Evolutionary conservation across 768 basidiomycete genomes (phyloP).

Genomic region (Russula sp.): DNA sequence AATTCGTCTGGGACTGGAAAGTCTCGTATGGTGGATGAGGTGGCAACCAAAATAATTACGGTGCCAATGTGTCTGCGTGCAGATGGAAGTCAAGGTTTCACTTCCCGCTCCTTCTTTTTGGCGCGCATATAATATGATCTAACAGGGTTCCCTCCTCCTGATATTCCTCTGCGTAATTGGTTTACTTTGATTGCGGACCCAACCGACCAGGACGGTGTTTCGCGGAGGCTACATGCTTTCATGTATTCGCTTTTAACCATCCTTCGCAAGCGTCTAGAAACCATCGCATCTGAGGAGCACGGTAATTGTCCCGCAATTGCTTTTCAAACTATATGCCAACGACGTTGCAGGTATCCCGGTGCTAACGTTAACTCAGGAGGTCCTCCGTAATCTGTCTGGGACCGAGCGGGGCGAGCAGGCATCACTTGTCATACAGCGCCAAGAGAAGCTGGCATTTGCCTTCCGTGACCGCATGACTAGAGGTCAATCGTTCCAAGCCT

Average conservation of each 20-base stretch:
- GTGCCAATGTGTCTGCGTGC: conserved; percentile 5
- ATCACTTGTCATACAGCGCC: not conserved
- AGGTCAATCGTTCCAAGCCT: not conserved
- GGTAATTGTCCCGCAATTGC: not conserved
- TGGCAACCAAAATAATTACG: not conserved
- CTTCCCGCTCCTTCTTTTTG: not conserved
- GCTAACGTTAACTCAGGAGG: not conserved
- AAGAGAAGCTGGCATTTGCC: not conserved
- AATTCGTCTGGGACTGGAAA: conserved; percentile 6
- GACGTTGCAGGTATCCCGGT: not conserved
- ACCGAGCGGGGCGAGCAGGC: too few species aligned
- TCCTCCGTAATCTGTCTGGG: too few species aligned
- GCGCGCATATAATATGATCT: not conserved
- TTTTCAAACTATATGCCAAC: not conserved
- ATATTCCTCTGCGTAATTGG: not conserved
- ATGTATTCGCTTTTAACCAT: not conserved
- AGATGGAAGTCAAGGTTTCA: not conserved
- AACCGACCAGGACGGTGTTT: too few species aligned
- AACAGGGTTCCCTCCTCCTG: not conserved
- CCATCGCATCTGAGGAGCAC: not conserved
- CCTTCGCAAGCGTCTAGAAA: not conserved
- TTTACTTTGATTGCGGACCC: not conserved
- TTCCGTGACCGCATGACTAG: not conserved
- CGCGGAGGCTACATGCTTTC: not conserved
- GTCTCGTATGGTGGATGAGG: conserved; percentile 2